Conservation (phyloP, 2,329 filamentous ascomycete genomes). For the Claviceps quebecensis region DNA sequence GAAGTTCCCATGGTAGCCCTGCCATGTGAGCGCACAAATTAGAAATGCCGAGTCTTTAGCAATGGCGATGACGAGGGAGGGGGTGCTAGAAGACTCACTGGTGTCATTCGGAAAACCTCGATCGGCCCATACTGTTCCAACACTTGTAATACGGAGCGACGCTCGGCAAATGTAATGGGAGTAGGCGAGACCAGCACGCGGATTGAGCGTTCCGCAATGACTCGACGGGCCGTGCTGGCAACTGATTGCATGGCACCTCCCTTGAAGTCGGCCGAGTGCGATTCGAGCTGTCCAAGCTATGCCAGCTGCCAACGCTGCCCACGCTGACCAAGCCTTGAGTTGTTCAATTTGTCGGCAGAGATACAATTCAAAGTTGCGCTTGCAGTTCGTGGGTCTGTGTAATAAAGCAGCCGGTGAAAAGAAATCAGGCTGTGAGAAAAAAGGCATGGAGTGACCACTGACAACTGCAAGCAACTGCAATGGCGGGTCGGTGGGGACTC, state of each 20-base stretch:
- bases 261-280: not conserved
- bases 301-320: too few relatives aligned
- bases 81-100: constrained; percentile 4
- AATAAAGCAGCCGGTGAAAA: too few relatives aligned
- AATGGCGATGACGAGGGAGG: not conserved
- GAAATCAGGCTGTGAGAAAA: not conserved
- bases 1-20: constrained; percentile 36
- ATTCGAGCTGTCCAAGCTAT: not conserved
- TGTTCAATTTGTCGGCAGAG: too few relatives aligned
- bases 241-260: constrained; percentile 6
- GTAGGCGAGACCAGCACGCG: constrained; percentile 37
- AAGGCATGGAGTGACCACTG: not conserved
- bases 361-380: too few relatives aligned
- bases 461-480: not conserved
- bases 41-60: not conserved
- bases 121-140: constrained; percentile 35
- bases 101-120: constrained; percentile 34
- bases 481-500: not conserved
- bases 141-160: constrained; percentile 38
- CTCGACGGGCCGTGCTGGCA: constrained; percentile 5
- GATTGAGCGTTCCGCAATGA: constrained; percentile 25
- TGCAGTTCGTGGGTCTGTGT: too few relatives aligned
- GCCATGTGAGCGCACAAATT: not conserved
- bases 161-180: constrained; percentile 38
- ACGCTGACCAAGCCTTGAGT: too few relatives aligned